Conservation (phyloP, 2,329 filamentous ascomycete genomes). For the Lachnellula willkommii region DNA sequence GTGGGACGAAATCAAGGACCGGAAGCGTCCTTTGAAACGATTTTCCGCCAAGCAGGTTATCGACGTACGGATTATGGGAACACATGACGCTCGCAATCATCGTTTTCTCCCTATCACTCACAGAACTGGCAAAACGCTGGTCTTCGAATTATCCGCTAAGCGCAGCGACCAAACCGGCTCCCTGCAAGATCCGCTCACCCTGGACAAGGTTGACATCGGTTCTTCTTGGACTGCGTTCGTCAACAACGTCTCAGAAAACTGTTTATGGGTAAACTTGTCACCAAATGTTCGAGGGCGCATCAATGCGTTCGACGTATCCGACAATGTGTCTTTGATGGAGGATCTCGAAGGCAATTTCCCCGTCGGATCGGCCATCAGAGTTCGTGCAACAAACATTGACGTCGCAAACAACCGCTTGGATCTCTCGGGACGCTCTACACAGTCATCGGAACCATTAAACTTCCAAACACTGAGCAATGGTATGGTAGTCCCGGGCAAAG, state of each 20-base stretch:
- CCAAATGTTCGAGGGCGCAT: conserved; percentile 83
- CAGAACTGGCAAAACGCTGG: conserved; percentile 67
- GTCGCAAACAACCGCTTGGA: conserved; percentile 70
- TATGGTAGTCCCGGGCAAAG: conserved; percentile 73
- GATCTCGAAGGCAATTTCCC: conserved; percentile 78
- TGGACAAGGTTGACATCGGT: conserved; percentile 68
- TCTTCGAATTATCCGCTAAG: conserved; percentile 84
- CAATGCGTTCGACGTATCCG: conserved; percentile 74
- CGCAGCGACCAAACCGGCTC: conserved; percentile 48
- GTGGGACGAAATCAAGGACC: conserved; percentile 80
- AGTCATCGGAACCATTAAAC: conserved; percentile 51
- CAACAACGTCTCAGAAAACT: conserved; percentile 78
- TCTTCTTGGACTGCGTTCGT: conserved; percentile 76
- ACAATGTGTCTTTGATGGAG: conserved; percentile 74
- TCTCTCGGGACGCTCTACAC: conserved; percentile 67
- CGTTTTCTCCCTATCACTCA: conserved; percentile 89
- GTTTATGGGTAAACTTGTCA: conserved; percentile 85
- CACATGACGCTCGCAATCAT: conserved; percentile 86
- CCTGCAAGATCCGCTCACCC: conserved; percentile 58
- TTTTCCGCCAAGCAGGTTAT: conserved; percentile 69
- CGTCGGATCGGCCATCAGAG: conserved; percentile 79
- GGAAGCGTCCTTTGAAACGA: conserved; percentile 70
- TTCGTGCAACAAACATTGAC: conserved; percentile 72
- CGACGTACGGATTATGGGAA: conserved; percentile 71
- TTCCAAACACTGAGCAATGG: conserved; percentile 70